Conservation (phyloP, 306 rosid genomes). For the Albizia julibrissin region DNA sequence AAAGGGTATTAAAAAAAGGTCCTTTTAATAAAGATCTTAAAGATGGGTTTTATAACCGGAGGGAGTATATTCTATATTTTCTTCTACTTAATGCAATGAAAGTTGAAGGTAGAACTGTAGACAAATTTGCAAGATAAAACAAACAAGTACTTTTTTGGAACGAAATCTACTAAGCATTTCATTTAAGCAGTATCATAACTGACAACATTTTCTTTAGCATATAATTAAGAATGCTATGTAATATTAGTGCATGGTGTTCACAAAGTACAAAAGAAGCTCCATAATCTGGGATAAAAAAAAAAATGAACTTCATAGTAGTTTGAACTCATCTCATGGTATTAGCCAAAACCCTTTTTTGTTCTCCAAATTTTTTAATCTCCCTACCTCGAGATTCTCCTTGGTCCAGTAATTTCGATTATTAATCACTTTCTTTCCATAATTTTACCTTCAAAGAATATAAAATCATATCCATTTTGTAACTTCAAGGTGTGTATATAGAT, state of each 20-base stretch:
- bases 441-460: not conserved
- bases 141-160: constrained; percentile 27
- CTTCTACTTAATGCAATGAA: not conserved
- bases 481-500: not conserved
- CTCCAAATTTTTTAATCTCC: constrained; percentile 9
- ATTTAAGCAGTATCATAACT: constrained; percentile 20
- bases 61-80: not conserved
- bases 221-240: constrained; percentile 5
- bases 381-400: constrained; percentile 8
- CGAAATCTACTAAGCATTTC: constrained; percentile 37
- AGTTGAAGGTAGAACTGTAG: not conserved
- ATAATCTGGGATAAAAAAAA: not conserved
- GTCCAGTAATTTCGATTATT: not conserved
- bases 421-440: not conserved
- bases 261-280: constrained; percentile 22
- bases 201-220: not conserved
- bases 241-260: constrained; percentile 1
- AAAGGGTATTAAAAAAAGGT: not conserved
- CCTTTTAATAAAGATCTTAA: too few species aligned
- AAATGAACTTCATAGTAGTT: not conserved
- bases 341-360: constrained; percentile 30
- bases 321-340: not conserved
- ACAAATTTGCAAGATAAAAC: constrained; percentile 12
- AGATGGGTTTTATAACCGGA: not conserved
- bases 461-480: not conserved